phyloP scores from a whole-genome alignment of 257 asterid genomes.

The Salvia splendens region DNA sequence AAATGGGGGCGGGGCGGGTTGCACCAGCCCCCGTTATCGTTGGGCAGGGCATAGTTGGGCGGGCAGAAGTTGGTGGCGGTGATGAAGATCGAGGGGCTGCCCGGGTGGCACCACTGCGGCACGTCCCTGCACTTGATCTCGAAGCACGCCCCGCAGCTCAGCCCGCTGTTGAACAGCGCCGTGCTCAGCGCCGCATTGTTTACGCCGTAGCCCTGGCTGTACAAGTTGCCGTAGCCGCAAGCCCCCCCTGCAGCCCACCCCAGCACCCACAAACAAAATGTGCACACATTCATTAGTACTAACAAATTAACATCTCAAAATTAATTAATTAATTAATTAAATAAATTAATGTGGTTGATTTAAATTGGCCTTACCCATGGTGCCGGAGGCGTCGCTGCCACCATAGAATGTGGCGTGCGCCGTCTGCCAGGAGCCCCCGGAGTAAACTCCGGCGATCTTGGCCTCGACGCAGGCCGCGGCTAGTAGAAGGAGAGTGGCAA shows the following conservation, averaged over 20 bases:
- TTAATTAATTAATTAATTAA: too few species aligned
- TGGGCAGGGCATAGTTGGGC: slow-evolving; percentile 48
- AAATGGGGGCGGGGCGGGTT: slow-evolving; percentile 52
- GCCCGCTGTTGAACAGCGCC: slow-evolving; percentile 50
- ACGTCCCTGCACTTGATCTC: slow-evolving; percentile 47
- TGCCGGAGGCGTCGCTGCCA: slow-evolving; percentile 60
- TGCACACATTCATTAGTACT: too few species aligned
- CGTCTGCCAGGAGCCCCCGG: slow-evolving; percentile 42
- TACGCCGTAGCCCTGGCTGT: slow-evolving; percentile 53
- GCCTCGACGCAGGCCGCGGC: slow-evolving; percentile 40
- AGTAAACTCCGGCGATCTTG: slow-evolving; percentile 39
- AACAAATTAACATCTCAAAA: too few species aligned
- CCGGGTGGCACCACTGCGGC: slow-evolving; percentile 49
- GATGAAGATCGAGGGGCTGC: slow-evolving; percentile 44
- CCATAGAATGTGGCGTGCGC: slow-evolving; percentile 67
- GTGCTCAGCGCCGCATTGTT: slow-evolving; percentile 57
- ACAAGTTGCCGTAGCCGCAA: slow-evolving; percentile 52
- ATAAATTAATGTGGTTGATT: slow-evolving; percentile 4
- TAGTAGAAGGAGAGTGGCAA: slow-evolving; percentile 29
- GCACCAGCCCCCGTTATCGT: slow-evolving; percentile 56
- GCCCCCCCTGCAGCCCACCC: slow-evolving; percentile 42
- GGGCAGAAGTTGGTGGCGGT: slow-evolving; percentile 58
- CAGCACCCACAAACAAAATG: too few species aligned
- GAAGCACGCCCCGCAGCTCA: slow-evolving; percentile 55
- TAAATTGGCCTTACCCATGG: slow-evolving; percentile 40